Conservation (phyloP, 129 eudicot species). For the Arctium minus region DNA sequence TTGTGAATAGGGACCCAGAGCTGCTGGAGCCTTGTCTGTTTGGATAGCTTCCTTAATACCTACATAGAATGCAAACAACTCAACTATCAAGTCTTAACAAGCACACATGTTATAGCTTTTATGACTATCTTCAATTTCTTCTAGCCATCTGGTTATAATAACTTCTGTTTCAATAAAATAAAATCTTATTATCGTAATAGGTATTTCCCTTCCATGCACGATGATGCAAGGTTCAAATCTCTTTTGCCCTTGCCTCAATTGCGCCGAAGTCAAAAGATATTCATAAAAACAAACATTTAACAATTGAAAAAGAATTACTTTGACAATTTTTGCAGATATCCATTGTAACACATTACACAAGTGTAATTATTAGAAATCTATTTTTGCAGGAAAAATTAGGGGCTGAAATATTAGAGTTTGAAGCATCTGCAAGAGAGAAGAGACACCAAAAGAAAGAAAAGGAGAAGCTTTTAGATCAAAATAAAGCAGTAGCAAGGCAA, state of each 20-base stretch:
- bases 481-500: conserved; percentile 27
- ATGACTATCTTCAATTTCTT: neutral
- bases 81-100: no score
- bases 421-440: conserved; percentile 48
- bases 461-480: conserved; percentile 38
- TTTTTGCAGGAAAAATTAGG: conserved; percentile 55
- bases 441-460: conserved; percentile 50
- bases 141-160: neutral
- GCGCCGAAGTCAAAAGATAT: neutral
- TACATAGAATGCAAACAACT: no score
- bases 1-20: no score
- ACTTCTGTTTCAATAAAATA: no score
- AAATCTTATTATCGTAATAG: neutral
- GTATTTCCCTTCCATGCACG: neutral
- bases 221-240: neutral
- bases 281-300: neutral
- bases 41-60: no score
- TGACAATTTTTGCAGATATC: neutral
- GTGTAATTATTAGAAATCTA: neutral
- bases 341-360: neutral
- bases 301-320: neutral
- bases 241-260: neutral
- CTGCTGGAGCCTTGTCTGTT: no score
- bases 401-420: conserved; percentile 65
- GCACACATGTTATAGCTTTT: no score